phyloP scores from a whole-genome alignment of 805 yeast species.

The Candida xiaguanensis region DNA sequence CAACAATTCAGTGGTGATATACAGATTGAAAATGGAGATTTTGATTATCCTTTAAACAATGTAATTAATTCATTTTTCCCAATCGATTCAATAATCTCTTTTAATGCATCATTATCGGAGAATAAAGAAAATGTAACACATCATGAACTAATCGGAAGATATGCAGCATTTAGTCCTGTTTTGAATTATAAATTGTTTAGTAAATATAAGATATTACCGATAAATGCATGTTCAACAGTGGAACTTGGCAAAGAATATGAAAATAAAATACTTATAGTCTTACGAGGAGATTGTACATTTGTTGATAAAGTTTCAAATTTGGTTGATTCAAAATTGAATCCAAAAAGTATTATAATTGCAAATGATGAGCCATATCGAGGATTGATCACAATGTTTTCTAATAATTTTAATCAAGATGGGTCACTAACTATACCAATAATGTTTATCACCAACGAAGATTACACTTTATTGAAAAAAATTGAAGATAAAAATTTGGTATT shows the following conservation, averaged over 20 bases:
- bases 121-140: constrained; percentile 13
- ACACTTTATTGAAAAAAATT: constrained; percentile 15
- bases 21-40: constrained; percentile 10
- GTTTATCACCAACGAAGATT: constrained; percentile 47
- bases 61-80: constrained; percentile 41
- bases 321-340: constrained; percentile 32
- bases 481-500: constrained; percentile 12
- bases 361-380: constrained; percentile 46
- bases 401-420: constrained; percentile 38
- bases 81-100: constrained; percentile 31
- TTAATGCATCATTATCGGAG: constrained; percentile 19
- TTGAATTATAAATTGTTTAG: constrained; percentile 22
- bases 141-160: constrained; percentile 27
- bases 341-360: constrained; percentile 53
- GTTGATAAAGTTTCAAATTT: constrained; percentile 48
- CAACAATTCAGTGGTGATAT: constrained; percentile 11
- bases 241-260: constrained; percentile 11
- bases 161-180: constrained; percentile 41
- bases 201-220: constrained; percentile 23
- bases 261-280: constrained; percentile 25
- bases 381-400: constrained; percentile 53
- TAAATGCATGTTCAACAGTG: constrained; percentile 25
- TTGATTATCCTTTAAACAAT: constrained; percentile 30
- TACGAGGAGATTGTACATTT: constrained; percentile 55
- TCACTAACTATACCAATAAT: constrained; percentile 45